Conservation (phyloP, 306 rosid species). For the Elaeagnus macrophylla region DNA sequence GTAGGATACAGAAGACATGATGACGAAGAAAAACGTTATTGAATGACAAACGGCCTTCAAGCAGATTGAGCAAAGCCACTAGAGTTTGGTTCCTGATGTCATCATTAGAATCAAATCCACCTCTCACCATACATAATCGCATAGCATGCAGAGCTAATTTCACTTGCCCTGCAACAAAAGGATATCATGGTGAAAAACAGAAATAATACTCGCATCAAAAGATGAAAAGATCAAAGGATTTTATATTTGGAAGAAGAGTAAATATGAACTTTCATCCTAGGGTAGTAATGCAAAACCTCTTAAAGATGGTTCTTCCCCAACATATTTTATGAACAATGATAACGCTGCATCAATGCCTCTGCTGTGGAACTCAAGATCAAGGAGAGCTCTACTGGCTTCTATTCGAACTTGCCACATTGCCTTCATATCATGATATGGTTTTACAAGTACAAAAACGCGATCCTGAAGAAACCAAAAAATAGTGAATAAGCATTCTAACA, state of each 20-base stretch:
- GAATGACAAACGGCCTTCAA: conserved; percentile 70
- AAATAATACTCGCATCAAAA: background rate
- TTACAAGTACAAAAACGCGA: conserved; percentile 66
- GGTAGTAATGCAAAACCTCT: conserved; percentile 47
- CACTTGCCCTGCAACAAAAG: conserved; percentile 71
- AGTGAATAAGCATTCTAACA: conserved; percentile 17
- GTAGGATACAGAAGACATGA: conserved; percentile 77
- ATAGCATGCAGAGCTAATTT: conserved; percentile 70
- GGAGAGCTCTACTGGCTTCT: conserved; percentile 84
- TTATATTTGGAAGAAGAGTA: background rate
- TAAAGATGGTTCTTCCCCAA: conserved; percentile 70
- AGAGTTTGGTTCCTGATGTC: conserved; percentile 51
- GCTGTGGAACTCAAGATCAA: conserved; percentile 86
- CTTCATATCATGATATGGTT: conserved; percentile 59
- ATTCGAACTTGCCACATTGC: conserved; percentile 73
- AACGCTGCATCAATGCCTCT: conserved; percentile 68
- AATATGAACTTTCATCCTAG: background rate
- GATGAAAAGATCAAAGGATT: background rate
- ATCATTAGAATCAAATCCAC: conserved; percentile 38
- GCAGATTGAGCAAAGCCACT: conserved; percentile 53
- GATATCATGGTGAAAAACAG: background rate
- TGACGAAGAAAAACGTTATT: conserved; percentile 82
- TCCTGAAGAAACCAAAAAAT: conserved; percentile 47
- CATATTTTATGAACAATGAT: conserved; percentile 54
- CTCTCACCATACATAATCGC: conserved; percentile 70